Conservation (phyloP, 805 yeast genomes). For the Suhomyces pyralidae region DNA sequence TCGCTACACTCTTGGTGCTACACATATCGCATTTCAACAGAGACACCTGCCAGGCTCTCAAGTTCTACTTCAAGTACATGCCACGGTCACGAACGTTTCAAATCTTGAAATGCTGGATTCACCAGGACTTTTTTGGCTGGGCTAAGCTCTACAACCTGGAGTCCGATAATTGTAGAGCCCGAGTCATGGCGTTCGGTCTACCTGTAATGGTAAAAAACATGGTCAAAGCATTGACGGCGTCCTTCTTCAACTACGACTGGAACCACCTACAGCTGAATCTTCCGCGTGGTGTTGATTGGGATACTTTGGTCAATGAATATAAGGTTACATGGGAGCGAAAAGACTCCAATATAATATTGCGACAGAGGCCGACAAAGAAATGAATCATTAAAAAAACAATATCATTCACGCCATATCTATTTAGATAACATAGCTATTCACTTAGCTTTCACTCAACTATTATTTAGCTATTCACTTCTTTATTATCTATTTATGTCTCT, state of each 20-base stretch:
- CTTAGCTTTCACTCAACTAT: background rate
- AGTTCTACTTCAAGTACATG: constrained; percentile 26
- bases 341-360: constrained; percentile 24
- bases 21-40: constrained; percentile 44
- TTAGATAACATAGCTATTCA: background rate
- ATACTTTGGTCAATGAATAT: constrained; percentile 17
- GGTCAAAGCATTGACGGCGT: constrained; percentile 20
- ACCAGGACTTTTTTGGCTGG: constrained; percentile 31
- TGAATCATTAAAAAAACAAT: no score
- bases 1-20: constrained; percentile 41
- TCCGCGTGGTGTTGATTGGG: constrained; percentile 24
- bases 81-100: background rate
- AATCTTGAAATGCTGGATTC: constrained; percentile 24
- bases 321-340: constrained; percentile 31
- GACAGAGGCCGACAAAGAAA: constrained; percentile 11
- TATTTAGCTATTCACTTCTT: background rate
- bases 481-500: background rate
- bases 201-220: constrained; percentile 31
- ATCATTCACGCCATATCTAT: no score
- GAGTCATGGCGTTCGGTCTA: constrained; percentile 45
- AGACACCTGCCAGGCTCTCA: constrained; percentile 30
- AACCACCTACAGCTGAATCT: constrained; percentile 24
- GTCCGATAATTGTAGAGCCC: constrained; percentile 26
- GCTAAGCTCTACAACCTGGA: constrained; percentile 29
- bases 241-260: constrained; percentile 38